A percentile compares a stretch with the other conserved stretches of the same genome.
Evolutionary conservation across 225 moss, liverwort and hornwort genomes (phyloP).

Genomic region (Takakia lepidozioides): DNA sequence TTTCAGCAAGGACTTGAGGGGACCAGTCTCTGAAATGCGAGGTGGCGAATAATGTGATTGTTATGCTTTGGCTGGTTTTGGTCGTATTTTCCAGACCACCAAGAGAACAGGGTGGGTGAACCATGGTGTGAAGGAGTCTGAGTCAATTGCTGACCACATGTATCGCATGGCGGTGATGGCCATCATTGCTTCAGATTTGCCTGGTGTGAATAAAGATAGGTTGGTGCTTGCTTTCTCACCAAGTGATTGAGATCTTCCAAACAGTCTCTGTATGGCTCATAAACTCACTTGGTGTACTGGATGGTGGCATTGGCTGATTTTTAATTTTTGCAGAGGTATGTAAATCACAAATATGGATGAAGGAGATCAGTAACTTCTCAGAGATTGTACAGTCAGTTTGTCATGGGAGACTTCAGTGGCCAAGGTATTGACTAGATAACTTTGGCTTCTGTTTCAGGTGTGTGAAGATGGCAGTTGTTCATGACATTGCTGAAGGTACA

Average conservation of each 20-base stretch:
- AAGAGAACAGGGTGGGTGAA: slow-evolving; percentile 99
- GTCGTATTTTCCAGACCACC: slow-evolving; percentile 47
- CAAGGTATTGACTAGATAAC: too few relatives aligned
- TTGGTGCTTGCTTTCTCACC: slow-evolving; percentile 4
- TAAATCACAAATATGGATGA: too few relatives aligned
- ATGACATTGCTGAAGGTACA: slow-evolving; percentile 89
- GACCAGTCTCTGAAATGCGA: neutral
- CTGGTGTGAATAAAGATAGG: slow-evolving; percentile 95
- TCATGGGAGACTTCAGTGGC: too few relatives aligned
- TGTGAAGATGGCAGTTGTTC: slow-evolving; percentile 99
- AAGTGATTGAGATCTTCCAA: too few relatives aligned
- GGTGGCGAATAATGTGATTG: neutral
- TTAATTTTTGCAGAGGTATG: too few relatives aligned
- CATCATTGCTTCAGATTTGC: slow-evolving; percentile 69
- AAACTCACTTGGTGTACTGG: too few relatives aligned
- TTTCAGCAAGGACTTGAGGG: neutral
- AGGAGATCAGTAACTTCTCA: too few relatives aligned
- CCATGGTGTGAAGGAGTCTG: slow-evolving; percentile 84
- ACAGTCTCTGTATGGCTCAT: too few relatives aligned
- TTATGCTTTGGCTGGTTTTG: slow-evolving; percentile 2
- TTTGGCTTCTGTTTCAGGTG: slow-evolving; percentile 68
- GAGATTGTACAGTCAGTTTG: too few relatives aligned
- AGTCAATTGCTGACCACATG: slow-evolving; percentile 98
- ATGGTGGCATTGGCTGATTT: too few relatives aligned
- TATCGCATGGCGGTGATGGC: slow-evolving; percentile 99